Base-by-base conservation (phyloP, 2,329 filamentous ascomycete genomes). In the Arthrobotrys musiformis region DNA sequence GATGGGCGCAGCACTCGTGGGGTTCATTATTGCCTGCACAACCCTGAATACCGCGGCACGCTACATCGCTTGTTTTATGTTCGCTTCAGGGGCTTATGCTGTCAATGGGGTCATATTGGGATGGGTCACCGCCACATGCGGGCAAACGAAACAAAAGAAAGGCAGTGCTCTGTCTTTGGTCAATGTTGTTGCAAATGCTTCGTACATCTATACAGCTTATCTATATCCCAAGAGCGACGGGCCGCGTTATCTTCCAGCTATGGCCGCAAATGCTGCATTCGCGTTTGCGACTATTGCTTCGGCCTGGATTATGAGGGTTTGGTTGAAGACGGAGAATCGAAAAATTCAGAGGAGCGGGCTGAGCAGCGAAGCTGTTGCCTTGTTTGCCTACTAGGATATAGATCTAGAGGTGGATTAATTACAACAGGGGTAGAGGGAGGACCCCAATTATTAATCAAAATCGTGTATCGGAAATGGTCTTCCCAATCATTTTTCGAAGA, bases 61-160 rank as follows among this genome's bases (percentile, higher is more conserved):
- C 7, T 85, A 85, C 67, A 80, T 84, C 9, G 82, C 84, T 22
- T 85, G 83, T 79, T 84, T 85, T 76, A 85, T 85, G 73, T 84
- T 85, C 78, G 81, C 84, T 4, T 80, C 83, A 11, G 84, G 84
- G 0, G 83, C 85, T 0, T 72, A 72, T n/a, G 68, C 58, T 58
- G 86, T 86, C 56, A 86, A 86, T 79, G 84, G 82, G 4, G 84
- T 86, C 60, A 85, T 86, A 28, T 84, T 86, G 4, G 85, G 85
- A 4, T 87, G 85, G 86, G 84, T 84, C 0, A 83, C 83, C 0
- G 83, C 83, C 0, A 86, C 85, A 0, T 83, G 85, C 1, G 84
- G 84, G 0, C 86, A 87, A 74, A 86, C 85, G 0, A 85, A 85
- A 64, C 85, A 87, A 79, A 86, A 86, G 82, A 86, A 86, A 80